Evolutionary conservation across 2,329 filamentous ascomycete species (phyloP), one percentile per base, ranked within the genome.

Genomic region (Penicillium sp.): DNA sequence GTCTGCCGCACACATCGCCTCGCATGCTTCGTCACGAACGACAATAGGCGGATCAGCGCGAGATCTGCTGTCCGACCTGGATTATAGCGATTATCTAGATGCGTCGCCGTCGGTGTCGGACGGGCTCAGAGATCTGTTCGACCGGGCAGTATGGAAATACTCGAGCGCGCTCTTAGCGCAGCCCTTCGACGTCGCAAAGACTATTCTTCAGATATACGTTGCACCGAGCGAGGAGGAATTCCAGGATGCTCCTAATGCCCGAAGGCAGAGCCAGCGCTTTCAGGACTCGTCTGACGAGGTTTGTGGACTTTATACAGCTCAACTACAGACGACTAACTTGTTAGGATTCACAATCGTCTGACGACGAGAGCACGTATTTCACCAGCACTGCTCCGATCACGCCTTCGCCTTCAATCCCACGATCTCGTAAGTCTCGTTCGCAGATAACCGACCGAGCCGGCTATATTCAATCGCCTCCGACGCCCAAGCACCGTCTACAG

Each of bases 131-230:
- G 86, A 88, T 61, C 77, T 96, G 59, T 69, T 96, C 48, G 91
- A 97, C 69, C 87, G 92, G 71, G 84, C 94, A 62, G 71, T 96
- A 72, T 95, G 92, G 86, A 93, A 94, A 70, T 99, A 99, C 76
- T 88, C 87, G 14, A 91, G 88, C 57, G 87, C 96, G 23, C 74
- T 97, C 67, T 86, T 96, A 70, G 89, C 91, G 54, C 94, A 99
- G 75, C 94, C 94, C 14, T 97, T 99, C 72, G 94, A 97, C 78
- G 92, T 97, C 57, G 91, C 93, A 68, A 97, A 97, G 81, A 94
- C 88, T 14, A 84, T 97, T 56, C 77, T 99, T 64, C 94, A 99
- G 75, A 85, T 91, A 52, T 84, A 83, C 61, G 74, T 83, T 52
- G 77, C 77, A 38, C 70, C 72, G 9, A 72, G 68, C 54, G 69